These are phyloP conservation scores for Lentinula raphanica DNA, from an alignment of 768 basidiomycete genomes.

Conservation along the genomic window DNA sequence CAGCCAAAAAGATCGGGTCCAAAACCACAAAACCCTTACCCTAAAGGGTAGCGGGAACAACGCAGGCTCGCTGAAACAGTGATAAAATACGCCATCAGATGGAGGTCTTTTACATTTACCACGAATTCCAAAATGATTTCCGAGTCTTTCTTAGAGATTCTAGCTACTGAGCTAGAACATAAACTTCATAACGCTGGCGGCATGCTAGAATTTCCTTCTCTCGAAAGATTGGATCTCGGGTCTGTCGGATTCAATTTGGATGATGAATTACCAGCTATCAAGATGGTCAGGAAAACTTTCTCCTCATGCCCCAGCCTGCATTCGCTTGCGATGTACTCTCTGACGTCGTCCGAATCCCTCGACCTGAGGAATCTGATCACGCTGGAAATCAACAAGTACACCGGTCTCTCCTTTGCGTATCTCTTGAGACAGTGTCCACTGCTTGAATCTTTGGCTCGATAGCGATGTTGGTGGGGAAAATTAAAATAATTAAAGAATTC, in stretches of 20 bases:
- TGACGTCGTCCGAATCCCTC: background rate
- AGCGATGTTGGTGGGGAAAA: too few species aligned
- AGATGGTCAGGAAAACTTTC: background rate
- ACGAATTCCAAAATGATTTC: background rate
- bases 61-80: background rate
- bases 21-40: too few species aligned
- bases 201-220: background rate
- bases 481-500: too few species aligned
- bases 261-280: background rate
- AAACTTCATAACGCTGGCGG: background rate
- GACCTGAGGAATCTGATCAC: background rate
- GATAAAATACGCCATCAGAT: background rate
- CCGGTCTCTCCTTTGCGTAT: background rate
- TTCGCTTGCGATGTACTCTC: background rate
- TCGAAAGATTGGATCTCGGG: background rate
- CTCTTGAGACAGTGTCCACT: background rate
- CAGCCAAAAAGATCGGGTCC: too few species aligned
- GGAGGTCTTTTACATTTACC: background rate
- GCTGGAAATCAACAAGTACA: background rate
- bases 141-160: background rate
- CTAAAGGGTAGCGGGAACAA: too few species aligned
- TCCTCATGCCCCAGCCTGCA: background rate
- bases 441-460: background rate
- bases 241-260: background rate
- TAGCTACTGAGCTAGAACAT: background rate